phyloP scores from a whole-genome alignment of 2,329 filamentous ascomycete species.

The Colletotrichum falcatum region DNA sequence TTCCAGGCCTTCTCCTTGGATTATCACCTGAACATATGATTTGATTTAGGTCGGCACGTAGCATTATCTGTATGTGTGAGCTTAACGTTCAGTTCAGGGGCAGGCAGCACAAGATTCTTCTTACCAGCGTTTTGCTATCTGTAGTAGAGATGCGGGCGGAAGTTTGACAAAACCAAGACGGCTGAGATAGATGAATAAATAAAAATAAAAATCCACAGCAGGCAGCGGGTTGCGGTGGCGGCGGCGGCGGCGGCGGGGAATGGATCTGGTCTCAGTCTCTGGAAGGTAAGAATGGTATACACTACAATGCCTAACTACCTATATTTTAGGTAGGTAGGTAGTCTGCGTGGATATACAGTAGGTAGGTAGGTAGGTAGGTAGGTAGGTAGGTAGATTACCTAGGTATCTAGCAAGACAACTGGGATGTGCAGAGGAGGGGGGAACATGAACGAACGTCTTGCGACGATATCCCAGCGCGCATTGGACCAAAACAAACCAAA shows the following conservation, averaged over 20 bases:
- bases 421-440: background rate
- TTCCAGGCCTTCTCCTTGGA: background rate
- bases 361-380: too few species aligned
- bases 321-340: too few species aligned
- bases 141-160: constrained; percentile 6
- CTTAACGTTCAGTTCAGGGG: background rate
- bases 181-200: background rate
- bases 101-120: background rate
- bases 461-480: background rate
- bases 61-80: background rate
- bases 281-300: background rate
- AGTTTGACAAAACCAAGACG: constrained; percentile 2
- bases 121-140: background rate
- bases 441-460: background rate
- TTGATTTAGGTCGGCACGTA: background rate
- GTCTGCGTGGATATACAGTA: too few species aligned
- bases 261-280: constrained; percentile 2
- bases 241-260: background rate
- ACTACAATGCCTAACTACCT: background rate
- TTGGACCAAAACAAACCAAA: background rate
- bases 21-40: background rate
- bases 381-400: too few species aligned
- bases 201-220: background rate
- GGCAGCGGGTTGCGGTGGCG: background rate
- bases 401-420: background rate